Conservation (phyloP, 2,329 filamentous ascomycete genomes). For the Colletotrichum cereale region DNA sequence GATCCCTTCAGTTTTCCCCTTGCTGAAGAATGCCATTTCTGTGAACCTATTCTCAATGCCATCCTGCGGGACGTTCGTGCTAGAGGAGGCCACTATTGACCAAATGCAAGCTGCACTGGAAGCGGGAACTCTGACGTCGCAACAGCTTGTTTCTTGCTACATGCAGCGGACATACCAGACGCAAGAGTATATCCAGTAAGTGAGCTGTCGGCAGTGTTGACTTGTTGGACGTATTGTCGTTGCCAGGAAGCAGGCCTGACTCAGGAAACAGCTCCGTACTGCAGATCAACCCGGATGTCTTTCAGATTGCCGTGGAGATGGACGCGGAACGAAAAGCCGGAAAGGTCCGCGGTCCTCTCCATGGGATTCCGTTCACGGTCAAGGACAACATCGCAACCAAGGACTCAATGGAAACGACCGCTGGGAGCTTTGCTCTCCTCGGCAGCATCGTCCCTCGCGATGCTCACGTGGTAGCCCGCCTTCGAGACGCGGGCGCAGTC, state of each 20-base stretch:
- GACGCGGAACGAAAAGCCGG: conserved; percentile 72
- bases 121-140: conserved; percentile 66
- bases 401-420: conserved; percentile 80
- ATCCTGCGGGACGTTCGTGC: conserved; percentile 67
- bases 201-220: not conserved
- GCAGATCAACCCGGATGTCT: conserved; percentile 76
- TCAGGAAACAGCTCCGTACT: conserved; percentile 63
- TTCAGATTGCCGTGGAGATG: conserved; percentile 69
- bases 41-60: conserved; percentile 70
- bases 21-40: conserved; percentile 52
- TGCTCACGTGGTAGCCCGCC: conserved; percentile 70
- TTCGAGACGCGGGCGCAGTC: conserved; percentile 75
- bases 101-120: conserved; percentile 71
- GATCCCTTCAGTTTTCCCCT: conserved; percentile 49
- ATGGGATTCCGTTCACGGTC: conserved; percentile 81
- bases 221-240: too few relatives aligned
- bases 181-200: conserved; percentile 73
- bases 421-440: conserved; percentile 75
- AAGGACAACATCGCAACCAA: conserved; percentile 80
- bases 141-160: conserved; percentile 73
- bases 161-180: conserved; percentile 71
- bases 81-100: conserved; percentile 79
- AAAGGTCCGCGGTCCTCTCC: conserved; percentile 72
- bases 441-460: conserved; percentile 77
- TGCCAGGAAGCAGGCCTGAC: not conserved